Evolutionary conservation across 2,329 filamentous ascomycete genomes (phyloP).

Genomic region (Neofusicoccum sp.): DNA sequence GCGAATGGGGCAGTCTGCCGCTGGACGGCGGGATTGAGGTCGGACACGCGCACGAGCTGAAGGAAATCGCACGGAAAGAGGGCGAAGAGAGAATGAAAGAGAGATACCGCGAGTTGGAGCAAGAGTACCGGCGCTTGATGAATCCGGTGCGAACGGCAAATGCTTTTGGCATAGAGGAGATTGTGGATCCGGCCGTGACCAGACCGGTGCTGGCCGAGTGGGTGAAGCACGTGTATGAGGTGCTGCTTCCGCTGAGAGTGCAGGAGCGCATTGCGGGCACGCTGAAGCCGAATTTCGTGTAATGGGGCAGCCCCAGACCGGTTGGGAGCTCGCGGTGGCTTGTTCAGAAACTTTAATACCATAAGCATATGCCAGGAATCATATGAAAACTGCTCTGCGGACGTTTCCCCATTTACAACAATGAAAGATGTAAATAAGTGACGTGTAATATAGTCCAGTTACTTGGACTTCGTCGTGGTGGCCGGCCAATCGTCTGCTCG

Average conservation of each 20-base stretch:
- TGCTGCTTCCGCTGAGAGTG: constrained; percentile 51
- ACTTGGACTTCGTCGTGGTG: too few relatives aligned
- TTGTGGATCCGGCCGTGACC: constrained; percentile 62
- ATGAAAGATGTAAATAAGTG: too few relatives aligned
- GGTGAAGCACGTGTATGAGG: constrained; percentile 56
- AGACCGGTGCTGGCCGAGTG: constrained; percentile 56
- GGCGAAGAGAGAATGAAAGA: constrained; percentile 49
- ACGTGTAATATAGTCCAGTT: too few relatives aligned
- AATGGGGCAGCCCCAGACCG: background rate
- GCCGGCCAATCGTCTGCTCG: too few relatives aligned
- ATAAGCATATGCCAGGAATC: too few relatives aligned
- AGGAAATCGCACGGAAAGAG: constrained; percentile 51
- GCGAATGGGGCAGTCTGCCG: constrained; percentile 62
- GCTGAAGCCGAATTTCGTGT: constrained; percentile 35
- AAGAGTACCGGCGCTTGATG: constrained; percentile 61
- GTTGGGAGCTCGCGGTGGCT: too few relatives aligned
- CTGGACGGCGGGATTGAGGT: constrained; percentile 65
- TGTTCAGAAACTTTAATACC: too few relatives aligned
- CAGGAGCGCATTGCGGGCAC: constrained; percentile 41
- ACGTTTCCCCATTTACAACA: too few relatives aligned
- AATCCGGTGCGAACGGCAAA: constrained; percentile 65
- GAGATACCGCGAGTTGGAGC: constrained; percentile 57
- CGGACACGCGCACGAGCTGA: constrained; percentile 59
- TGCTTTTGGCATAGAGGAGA: constrained; percentile 63
- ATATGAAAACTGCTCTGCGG: too few relatives aligned